A percentile compares a stretch with the other conserved stretches of the same genome.
Conservation (phyloP, 371 early-diverging fungal genomes). For the Vavraia culicis region DNA sequence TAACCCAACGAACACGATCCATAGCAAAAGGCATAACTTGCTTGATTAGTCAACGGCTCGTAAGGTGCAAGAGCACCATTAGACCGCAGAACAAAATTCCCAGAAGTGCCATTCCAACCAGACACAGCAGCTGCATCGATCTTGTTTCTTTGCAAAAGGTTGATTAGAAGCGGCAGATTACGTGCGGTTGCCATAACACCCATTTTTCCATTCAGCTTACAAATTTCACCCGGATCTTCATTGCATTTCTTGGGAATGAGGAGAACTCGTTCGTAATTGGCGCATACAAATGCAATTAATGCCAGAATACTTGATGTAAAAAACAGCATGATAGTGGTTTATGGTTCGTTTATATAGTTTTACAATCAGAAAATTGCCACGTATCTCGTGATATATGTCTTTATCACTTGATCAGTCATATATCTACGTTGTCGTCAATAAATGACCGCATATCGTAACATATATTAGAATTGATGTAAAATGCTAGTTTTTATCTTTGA, state of each 20-base stretch:
- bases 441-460: no score
- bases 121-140: conserved; percentile 6
- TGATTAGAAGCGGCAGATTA: not conserved
- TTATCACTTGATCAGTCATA: no score
- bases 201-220: not conserved
- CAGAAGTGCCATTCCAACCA: conserved; percentile 16
- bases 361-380: no score
- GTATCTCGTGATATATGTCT: no score
- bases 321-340: no score
- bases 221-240: conserved; percentile 6
- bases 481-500: no score
- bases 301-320: no score
- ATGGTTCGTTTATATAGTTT: no score
- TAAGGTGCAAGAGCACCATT: conserved; percentile 26
- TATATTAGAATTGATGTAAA: no score
- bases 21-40: conserved; percentile 22
- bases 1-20: not conserved
- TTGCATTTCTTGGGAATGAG: conserved; percentile 9
- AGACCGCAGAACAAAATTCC: conserved; percentile 11
- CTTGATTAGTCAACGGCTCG: conserved; percentile 1
- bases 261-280: not conserved
- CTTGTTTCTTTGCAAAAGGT: not conserved
- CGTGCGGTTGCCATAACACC: conserved; percentile 9
- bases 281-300: no score
- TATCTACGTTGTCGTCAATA: no score